These are phyloP conservation scores for Lactarius vividus DNA, from an alignment of 768 basidiomycete species.

Conservation along the genomic window DNA sequence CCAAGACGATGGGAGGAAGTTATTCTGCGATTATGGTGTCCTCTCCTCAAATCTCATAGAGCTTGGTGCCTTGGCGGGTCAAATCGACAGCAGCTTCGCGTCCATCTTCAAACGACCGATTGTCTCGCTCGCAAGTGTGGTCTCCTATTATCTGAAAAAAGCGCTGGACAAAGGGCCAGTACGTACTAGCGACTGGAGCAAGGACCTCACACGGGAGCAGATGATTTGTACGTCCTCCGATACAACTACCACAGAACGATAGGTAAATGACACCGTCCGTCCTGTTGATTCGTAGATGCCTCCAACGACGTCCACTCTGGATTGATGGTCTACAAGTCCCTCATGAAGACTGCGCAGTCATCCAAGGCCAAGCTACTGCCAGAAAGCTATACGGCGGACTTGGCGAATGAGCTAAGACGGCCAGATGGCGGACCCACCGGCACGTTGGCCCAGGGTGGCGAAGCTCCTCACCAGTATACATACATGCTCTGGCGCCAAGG, in stretches of 20 bases:
- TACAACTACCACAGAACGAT: not conserved
- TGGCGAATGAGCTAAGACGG: constrained; percentile 26
- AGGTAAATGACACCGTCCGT: not conserved
- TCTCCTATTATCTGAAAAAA: constrained; percentile 40
- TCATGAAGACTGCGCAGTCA: constrained; percentile 37
- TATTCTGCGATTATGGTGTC: constrained; percentile 47
- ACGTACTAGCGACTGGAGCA: constrained; percentile 50
- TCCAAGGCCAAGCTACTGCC: constrained; percentile 27
- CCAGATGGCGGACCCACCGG: not conserved
- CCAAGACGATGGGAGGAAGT: constrained; percentile 48
- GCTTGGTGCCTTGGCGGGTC: constrained; percentile 43
- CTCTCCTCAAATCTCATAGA: constrained; percentile 44
- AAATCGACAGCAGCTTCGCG: constrained; percentile 40
- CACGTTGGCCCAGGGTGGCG: not conserved
- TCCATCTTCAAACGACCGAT: constrained; percentile 38
- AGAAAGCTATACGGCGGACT: constrained; percentile 32
- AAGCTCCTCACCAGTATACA: constrained; percentile 38
- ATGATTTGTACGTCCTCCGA: constrained; percentile 36
- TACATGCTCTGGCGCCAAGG: constrained; percentile 45
- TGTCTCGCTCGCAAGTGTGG: constrained; percentile 45
- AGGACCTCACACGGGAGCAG: constrained; percentile 38
- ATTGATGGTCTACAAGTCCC: constrained; percentile 41
- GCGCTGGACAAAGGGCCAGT: constrained; percentile 45
- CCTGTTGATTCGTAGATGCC: constrained; percentile 39
- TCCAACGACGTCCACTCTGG: constrained; percentile 52